Conservation (phyloP, 257 asterid genomes). For the Cinchona pubescens region DNA sequence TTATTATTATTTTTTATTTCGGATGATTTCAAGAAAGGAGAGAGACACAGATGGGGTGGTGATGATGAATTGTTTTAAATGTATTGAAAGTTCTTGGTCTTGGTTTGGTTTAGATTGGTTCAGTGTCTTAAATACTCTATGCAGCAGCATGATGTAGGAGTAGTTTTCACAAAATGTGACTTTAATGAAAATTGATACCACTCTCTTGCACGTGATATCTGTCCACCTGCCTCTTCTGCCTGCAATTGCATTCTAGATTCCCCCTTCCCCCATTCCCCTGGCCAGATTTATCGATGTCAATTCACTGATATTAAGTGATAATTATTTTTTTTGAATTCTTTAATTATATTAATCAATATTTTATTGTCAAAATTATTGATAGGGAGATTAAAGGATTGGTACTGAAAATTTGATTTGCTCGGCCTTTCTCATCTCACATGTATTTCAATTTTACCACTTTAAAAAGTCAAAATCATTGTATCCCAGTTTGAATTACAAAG, state of each 20-base stretch:
- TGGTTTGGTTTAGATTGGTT: constrained; percentile 64
- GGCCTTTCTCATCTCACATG: too few relatives aligned
- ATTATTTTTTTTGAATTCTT: too few relatives aligned
- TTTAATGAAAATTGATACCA: neutral
- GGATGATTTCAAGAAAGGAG: neutral
- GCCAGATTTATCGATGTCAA: too few relatives aligned
- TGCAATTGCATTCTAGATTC: constrained; percentile 15
- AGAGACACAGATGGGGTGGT: neutral
- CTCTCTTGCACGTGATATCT: constrained; percentile 40
- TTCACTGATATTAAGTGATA: too few relatives aligned
- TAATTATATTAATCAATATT: too few relatives aligned
- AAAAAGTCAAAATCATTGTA: neutral
- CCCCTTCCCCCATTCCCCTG: constrained; percentile 12
- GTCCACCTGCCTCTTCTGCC: constrained; percentile 21
- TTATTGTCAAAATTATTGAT: too few relatives aligned
- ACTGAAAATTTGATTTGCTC: too few relatives aligned
- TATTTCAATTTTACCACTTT: neutral
- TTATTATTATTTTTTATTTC: neutral
- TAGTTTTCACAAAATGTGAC: neutral
- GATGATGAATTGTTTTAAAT: neutral
- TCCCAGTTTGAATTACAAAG: too few relatives aligned
- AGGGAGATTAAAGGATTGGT: too few relatives aligned
- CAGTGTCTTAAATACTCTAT: constrained; percentile 42
- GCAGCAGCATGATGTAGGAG: too few relatives aligned
- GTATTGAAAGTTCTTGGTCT: neutral